Evolutionary conservation across 768 basidiomycete genomes (phyloP).

Genomic region (Guyanaporus albipodus): DNA sequence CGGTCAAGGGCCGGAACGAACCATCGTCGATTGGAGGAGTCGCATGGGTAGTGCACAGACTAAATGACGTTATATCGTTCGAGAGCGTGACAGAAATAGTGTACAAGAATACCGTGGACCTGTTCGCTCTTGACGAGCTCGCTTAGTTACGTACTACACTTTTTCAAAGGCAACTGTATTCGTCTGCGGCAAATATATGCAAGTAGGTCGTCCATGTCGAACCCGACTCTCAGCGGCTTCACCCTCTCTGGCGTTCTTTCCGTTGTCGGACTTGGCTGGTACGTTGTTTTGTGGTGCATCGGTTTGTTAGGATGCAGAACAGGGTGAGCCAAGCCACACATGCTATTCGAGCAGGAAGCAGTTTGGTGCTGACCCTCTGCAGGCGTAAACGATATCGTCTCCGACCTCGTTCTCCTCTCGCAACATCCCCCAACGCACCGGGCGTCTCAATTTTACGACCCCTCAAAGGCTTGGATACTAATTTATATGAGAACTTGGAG

Average conservation of each 20-base stretch:
- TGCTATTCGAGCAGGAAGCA: neutral
- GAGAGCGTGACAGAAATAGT: slow-evolving; percentile 53
- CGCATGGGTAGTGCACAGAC: slow-evolving; percentile 62
- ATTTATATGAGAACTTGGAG: slow-evolving; percentile 94
- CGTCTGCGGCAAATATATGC: neutral
- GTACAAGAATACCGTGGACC: slow-evolving; percentile 58
- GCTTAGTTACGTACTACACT: slow-evolving; percentile 24
- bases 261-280: slow-evolving; percentile 55
- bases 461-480: slow-evolving; percentile 90
- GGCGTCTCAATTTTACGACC: slow-evolving; percentile 95
- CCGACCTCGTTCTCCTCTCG: slow-evolving; percentile 58
- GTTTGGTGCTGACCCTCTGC: slow-evolving; percentile 6
- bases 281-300: slow-evolving; percentile 57
- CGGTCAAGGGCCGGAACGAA: slow-evolving; percentile 78
- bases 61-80: slow-evolving; percentile 44
- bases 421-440: slow-evolving; percentile 55
- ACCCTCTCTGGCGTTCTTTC: slow-evolving; percentile 24
- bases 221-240: slow-evolving; percentile 2
- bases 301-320: slow-evolving; percentile 62
- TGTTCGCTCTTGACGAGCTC: slow-evolving; percentile 51
- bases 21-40: slow-evolving; percentile 62
- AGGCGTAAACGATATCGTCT: slow-evolving; percentile 76
- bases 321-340: slow-evolving; percentile 61
- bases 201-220: slow-evolving; percentile 11
- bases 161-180: no score